phyloP scores from a whole-genome alignment of 495 filamentous ascomycete species.

The Penicillium bovifimosum region DNA sequence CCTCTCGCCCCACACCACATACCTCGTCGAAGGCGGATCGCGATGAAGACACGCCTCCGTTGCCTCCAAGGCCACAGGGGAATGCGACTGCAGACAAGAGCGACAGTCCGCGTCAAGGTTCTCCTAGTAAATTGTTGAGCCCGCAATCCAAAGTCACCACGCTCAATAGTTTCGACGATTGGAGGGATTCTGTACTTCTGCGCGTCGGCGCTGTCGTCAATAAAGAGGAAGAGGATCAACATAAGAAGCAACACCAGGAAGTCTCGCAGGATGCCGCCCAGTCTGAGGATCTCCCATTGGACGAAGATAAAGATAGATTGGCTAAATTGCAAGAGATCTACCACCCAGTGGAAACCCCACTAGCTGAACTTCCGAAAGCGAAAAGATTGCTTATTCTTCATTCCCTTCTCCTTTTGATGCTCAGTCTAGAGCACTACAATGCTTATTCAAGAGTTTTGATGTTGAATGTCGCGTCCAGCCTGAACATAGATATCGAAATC shows the following conservation, averaged over 20 bases:
- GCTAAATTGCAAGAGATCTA: conserved; percentile 39
- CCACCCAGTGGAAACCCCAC: conserved; percentile 40
- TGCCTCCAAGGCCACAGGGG: conserved; percentile 16
- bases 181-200: conserved; percentile 55
- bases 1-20: not conserved
- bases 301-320: conserved; percentile 23
- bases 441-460: conserved; percentile 72
- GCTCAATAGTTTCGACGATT: conserved; percentile 57
- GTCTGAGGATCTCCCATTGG: conserved; percentile 20
- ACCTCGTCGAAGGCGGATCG: not conserved
- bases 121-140: not conserved
- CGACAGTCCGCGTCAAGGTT: conserved; percentile 6
- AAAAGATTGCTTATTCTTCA: conserved; percentile 47
- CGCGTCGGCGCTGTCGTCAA: conserved; percentile 64
- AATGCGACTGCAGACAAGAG: not conserved
- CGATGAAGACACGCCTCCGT: conserved; percentile 11
- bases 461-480: conserved; percentile 60
- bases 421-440: conserved; percentile 77
- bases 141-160: conserved; percentile 31
- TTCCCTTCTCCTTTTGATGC: conserved; percentile 64
- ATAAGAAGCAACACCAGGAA: conserved; percentile 13
- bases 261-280: conserved; percentile 7
- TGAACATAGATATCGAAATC: conserved; percentile 58
- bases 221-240: conserved; percentile 40
- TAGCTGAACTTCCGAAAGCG: conserved; percentile 36